Percentiles rank a stretch among this genome's conserved stretches.
These are phyloP conservation scores for rapeseed (Brassica napus) DNA, from an alignment of 345 rosid species.

Conservation along the genomic window DNA sequence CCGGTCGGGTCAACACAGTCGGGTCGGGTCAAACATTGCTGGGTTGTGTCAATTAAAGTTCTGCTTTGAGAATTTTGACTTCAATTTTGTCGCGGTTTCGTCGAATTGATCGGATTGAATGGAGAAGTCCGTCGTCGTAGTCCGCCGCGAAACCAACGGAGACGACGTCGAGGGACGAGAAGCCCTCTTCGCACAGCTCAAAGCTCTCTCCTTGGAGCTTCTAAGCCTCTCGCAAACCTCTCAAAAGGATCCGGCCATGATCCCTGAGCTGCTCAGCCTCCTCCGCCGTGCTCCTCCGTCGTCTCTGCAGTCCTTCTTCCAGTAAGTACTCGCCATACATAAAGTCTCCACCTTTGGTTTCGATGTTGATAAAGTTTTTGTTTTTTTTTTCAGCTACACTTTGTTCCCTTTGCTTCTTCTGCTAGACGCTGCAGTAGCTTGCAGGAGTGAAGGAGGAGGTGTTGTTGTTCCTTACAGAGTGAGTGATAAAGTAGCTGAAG, in stretches of 20 bases:
- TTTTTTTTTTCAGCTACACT: constrained; percentile 58
- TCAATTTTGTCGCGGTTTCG: background rate
- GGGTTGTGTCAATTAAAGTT: background rate
- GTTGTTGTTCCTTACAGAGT: constrained; percentile 35
- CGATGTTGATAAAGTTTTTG: background rate
- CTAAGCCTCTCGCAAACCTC: constrained; percentile 67
- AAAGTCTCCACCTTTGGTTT: background rate
- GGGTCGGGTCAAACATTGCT: background rate
- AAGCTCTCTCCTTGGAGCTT: constrained; percentile 59
- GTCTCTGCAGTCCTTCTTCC: constrained; percentile 74
- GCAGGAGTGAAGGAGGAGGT: constrained; percentile 42
- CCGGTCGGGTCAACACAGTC: background rate
- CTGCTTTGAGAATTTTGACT: background rate
- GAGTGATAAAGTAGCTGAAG: constrained; percentile 84
- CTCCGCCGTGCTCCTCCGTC: constrained; percentile 55
- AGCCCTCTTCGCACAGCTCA: constrained; percentile 52
- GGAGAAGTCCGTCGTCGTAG: constrained; percentile 31
- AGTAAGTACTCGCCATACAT: constrained; percentile 57
- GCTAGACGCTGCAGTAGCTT: constrained; percentile 68
- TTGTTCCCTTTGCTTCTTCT: constrained; percentile 81
- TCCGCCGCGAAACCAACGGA: constrained; percentile 27
- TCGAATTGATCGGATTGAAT: constrained; percentile 26
- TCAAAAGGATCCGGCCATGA: constrained; percentile 42
- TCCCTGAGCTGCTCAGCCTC: constrained; percentile 52
- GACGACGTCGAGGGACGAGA: constrained; percentile 35